Base-by-base conservation (phyloP, 2,329 filamentous ascomycete species). In the Drechmeria coniospora region DNA sequence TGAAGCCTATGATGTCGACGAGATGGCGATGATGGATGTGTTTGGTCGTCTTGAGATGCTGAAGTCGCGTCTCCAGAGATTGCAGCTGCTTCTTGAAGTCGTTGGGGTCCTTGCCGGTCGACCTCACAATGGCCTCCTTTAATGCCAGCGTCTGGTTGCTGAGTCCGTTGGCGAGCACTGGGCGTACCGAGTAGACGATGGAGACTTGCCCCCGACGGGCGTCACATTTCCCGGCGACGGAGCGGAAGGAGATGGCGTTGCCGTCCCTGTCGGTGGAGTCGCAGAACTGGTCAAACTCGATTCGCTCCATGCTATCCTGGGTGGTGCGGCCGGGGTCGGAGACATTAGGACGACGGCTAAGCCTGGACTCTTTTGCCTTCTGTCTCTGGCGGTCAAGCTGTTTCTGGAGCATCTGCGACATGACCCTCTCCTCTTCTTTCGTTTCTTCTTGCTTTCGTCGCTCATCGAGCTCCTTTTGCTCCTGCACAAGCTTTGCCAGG, bases 1-100 rank as follows among this genome's bases (percentile, higher is more conserved):
- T 83, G 54, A 84, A 92, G 35, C 86, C 83, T 32, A 92, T 61
- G 21, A 95, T 63, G 27, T 79, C 73, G 23, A 90, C 65, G 9
- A 95, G 56, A 43, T 84, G 82, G 15, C 71, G 65, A 47, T 94
- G 83, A 4, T 71, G 68, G 21, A 90, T 57, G 38, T 68, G 70
- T 47, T 81, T 90, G 25, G 84, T 57, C 2, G 67, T 59, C 49
- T 81, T 90, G 28, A 92, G 57, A 8, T 69, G 63, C 37, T 87
- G 79, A 20, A 98, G 62, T 33, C 79, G 69, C 22, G 68, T 68
- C 49, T 94, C 86, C 15, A 92, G 66, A 6, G 65, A 64, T 43
- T 83, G 76, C 28, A 94, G 62, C 36, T 79, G 70, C 46, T 79
- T 77, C 44, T 84, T 84, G 45, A 83, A 72, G 12, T 73, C 65